These are phyloP conservation scores for Aurifilum marmelostoma DNA, from an alignment of 2,329 filamentous ascomycete genomes.

Conservation along the genomic window DNA sequence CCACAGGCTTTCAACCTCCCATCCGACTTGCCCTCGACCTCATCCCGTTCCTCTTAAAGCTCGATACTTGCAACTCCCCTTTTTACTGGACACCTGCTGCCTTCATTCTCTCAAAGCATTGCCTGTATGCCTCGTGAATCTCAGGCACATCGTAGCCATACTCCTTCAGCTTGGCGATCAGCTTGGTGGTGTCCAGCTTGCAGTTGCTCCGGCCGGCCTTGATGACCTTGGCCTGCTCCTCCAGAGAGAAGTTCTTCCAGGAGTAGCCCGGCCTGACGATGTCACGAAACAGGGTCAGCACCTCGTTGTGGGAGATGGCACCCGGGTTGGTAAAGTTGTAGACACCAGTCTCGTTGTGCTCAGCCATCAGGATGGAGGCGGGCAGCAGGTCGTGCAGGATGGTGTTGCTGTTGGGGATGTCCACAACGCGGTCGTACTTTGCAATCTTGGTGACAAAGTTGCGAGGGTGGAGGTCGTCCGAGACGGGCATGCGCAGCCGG, in stretches of 20 bases:
- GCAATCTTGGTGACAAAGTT: constrained; percentile 73
- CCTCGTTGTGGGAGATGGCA: constrained; percentile 72
- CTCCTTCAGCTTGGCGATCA: constrained; percentile 61
- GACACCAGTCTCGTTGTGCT: constrained; percentile 64
- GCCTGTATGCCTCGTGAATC: constrained; percentile 63
- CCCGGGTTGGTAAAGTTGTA: constrained; percentile 75
- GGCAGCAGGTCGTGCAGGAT: constrained; percentile 68
- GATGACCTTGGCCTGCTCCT: constrained; percentile 69
- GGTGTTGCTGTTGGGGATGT: constrained; percentile 71
- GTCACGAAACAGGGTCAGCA: constrained; percentile 64
- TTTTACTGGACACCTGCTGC: constrained; percentile 54
- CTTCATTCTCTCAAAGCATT: constrained; percentile 68
- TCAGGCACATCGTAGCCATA: constrained; percentile 63
- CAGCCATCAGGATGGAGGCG: constrained; percentile 60
- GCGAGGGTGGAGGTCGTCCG: constrained; percentile 66
- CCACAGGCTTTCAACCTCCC: not conserved
- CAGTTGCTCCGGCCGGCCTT: constrained; percentile 71
- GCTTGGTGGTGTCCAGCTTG: constrained; percentile 64
- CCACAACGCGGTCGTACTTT: constrained; percentile 66
- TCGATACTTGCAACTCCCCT: not conserved
- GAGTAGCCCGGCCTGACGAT: constrained; percentile 63
- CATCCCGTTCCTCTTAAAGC: not conserved
- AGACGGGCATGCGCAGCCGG: constrained; percentile 70
- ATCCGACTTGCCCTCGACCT: not conserved
- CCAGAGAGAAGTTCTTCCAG: constrained; percentile 68